Evolutionary conservation across 2,329 filamentous ascomycete species (phyloP), one percentile per base, ranked within the genome.

Genomic region (Penicillium sp.): DNA sequence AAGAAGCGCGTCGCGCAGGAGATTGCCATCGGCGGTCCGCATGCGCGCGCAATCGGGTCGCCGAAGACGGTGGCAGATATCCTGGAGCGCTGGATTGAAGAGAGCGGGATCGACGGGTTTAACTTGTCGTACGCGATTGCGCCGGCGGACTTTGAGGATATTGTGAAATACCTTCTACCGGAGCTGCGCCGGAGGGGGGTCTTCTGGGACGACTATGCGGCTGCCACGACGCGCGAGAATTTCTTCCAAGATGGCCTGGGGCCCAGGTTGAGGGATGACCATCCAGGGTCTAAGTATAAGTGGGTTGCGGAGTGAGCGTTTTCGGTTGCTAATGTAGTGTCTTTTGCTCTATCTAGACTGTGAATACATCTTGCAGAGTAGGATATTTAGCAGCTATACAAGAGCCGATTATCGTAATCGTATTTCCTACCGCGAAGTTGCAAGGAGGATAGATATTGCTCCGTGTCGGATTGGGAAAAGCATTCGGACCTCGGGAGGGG

Each of bases 181-280:
- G 69, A 73, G 54, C 35, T 75, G 54, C 62, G 64, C 38, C 59
- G 58, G 44, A 56, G 71, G 48, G 72, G 73, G 3, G 46, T 74
- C 7, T 79, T 81, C 66, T 76, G 75, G 75, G 69, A 70, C 6
- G 73, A 76, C 51, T 75, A 77, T 61, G 72, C 66, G 19, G 72
- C 73, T 2, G 48, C 56, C 23, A 58, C 60, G 7, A 56, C 38
- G 15, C 23, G 63, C 23, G 61, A 63, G 29, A 63, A 60, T 51
- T 60, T 60, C 46, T 58, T 60, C 5, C 30, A 49, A 7, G 61
- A 53, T 29, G 54, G 45, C 3, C n/a, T 19, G 1, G 57, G 57
- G 23, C 23, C 61, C 11, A 35, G 60, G 13, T 17, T 62, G 15
- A 46, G 46, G 19, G 51, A 52, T 49, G 56, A 53, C 3, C 51